Evolutionary conservation across 129 eudicot species (phyloP).

Genomic region (Arctium lappa): DNA sequence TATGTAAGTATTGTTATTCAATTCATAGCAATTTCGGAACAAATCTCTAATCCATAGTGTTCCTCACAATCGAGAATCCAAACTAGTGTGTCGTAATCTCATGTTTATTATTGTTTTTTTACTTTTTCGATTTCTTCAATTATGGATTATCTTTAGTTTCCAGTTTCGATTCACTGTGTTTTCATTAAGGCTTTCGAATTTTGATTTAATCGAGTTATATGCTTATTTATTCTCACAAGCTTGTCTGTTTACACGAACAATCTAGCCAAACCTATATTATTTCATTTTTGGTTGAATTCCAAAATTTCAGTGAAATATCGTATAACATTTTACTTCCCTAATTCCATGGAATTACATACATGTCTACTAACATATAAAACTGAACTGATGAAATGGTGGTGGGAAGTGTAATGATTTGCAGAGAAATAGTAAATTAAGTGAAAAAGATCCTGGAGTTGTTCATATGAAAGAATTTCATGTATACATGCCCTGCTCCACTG

Average conservation of each 20-base stretch:
- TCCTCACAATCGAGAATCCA: background rate
- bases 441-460: background rate
- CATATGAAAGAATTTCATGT: no score
- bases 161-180: background rate
- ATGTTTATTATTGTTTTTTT: background rate
- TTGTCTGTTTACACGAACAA: background rate
- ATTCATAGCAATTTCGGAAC: background rate
- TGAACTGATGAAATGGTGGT: background rate
- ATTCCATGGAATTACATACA: background rate
- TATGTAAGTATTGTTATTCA: conserved; percentile 12
- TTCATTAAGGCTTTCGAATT: background rate
- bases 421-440: no score
- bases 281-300: background rate
- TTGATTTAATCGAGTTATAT: background rate
- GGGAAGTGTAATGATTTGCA: no score
- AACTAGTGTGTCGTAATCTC: background rate
- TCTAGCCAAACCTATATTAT: background rate
- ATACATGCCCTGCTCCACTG: no score
- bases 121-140: conserved; percentile 1
- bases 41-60: no score
- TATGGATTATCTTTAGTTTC: background rate
- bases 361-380: background rate
- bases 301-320: background rate
- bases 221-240: background rate
- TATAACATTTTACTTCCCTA: background rate